Base-by-base conservation (phyloP, 169 alveolate genomes). In the Fabrea salina region DNA sequence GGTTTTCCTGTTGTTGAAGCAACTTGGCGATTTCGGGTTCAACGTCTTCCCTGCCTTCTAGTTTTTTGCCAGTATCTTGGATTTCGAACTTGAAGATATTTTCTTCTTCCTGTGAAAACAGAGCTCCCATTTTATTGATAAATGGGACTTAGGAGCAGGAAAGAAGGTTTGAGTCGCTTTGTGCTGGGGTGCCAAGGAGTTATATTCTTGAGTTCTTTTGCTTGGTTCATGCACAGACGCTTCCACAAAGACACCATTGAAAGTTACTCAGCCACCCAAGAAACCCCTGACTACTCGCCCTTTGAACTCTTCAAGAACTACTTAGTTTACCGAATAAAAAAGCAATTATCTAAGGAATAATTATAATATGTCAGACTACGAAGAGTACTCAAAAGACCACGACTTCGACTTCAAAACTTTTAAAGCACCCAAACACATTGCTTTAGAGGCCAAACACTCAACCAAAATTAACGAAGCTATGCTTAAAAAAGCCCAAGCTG, bases 51-150 rank as follows among this genome's bases (percentile, higher is more conserved):
- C 37, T 11, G 7, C 64, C n/a, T n/a, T 68, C 61, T 25, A 68
- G n/a, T 40, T 30, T 16, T 37, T 43, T 47, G 41, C 64, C 57
- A n/a, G 25, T 68, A 41, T 43, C 33, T 27, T 44, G 44, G 16
- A 68, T 22, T 37, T 19, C 13, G 78, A 68, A 68, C 25, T 11
- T 37, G 8, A 19, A 64, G 3, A 19, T 13, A 3, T 19, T 11
- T 40, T 68, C 61, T 16, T 37, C 37, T 19, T 37, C 39, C 7
- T 19, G 37, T 8, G 64, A 43, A 47, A 68, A 68, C 19, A 68
- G 61, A 16, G 30, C 61, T 40, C 78, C 78, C 78, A 68, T 68
- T 68, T 68, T 68, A 25, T n/a, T 13, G 50, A 25, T 67, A 11
- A 61, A 33, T 35, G 49, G 74, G 39, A 35, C 32, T 35, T 61